Evolutionary conservation across 495 filamentous ascomycete genomes (phyloP), one percentile per base, ranked within the genome.

Genomic region (Podospora sp.): DNA sequence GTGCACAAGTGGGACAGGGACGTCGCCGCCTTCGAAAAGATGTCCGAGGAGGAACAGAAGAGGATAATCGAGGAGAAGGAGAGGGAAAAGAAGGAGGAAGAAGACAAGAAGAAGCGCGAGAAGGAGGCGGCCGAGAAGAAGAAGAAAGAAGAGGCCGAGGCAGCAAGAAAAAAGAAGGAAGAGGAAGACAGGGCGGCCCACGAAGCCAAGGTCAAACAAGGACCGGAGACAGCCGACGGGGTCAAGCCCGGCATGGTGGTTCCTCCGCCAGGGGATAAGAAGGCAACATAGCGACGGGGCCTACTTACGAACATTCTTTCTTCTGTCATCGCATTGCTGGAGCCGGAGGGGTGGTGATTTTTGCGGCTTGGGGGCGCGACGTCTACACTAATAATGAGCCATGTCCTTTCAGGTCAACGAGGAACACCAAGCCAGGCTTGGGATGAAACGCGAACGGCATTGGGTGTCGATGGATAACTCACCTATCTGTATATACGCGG

Each of bases 1-100:
- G 84, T 89, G 16, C 75, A 72, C 62, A 73, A 79, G 65, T 89
- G 87, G 87, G 86, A 88, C 70, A 77, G 76, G 59, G 77, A 87
- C 68, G 82, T 82, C 1, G 80, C 81, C 55, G 77, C 75, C 22
- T 86, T 84, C 72, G 75, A 76, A 36, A 75, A 78, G 53, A 72
- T 86, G 51, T 69, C 80, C 12, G 74, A 75, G 20, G 81, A 81
- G 51, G 83, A 86, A 56, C 78, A 87, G 68, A 75, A 77, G 63
- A 75, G 76, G 61, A 80, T 81, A 68, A 79, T 87, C 62, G 80
- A 76, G 0, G 70, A 80, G 55, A 81, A 80, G 70, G 68, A 76
- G 53, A 56, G 62, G 26, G 71, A 77, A 49, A 61, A 56, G 57
- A 70, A 76, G 68, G 69, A 72, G 16, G 66, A 22, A 6, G 73